Conservation (phyloP, 129 eudicot genomes). For the Sambucus nigra region DNA sequence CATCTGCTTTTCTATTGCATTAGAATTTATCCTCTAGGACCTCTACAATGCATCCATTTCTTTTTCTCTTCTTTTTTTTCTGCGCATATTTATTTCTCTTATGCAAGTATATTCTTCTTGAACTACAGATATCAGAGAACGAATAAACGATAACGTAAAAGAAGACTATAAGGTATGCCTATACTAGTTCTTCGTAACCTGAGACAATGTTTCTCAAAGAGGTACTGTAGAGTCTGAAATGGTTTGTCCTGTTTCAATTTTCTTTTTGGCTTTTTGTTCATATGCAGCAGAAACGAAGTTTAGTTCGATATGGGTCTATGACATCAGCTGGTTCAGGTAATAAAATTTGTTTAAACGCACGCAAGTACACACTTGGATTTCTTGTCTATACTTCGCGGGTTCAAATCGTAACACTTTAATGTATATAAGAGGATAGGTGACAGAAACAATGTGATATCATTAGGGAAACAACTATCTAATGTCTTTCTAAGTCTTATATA, state of each 20-base stretch:
- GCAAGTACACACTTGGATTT: neutral
- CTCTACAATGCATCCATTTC: neutral
- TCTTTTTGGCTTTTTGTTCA: slow-evolving; percentile 8
- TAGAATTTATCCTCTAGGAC: neutral
- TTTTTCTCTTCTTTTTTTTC: neutral
- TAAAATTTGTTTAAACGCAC: neutral
- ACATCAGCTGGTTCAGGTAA: slow-evolving; percentile 67
- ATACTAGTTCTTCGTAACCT: neutral
- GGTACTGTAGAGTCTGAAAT: neutral
- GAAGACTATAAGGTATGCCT: slow-evolving; percentile 51
- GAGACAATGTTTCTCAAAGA: neutral
- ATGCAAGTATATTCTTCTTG: slow-evolving; percentile 9
- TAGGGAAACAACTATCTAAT: too few relatives aligned
- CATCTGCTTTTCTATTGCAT: neutral
- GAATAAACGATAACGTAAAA: slow-evolving; percentile 37
- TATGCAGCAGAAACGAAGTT: slow-evolving; percentile 36
- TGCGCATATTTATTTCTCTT: neutral
- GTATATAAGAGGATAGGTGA: too few relatives aligned
- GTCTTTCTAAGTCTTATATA: too few relatives aligned
- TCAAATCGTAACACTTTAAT: too few relatives aligned
- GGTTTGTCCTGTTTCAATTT: slow-evolving; percentile 11
- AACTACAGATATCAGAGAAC: slow-evolving; percentile 48
- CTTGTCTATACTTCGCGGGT: neutral
- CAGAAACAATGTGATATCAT: too few relatives aligned
- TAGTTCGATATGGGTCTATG: slow-evolving; percentile 58